These are phyloP conservation scores for Achlya hypogyna DNA, from an alignment of 352 stramenopile species.

Conservation along the genomic window DNA sequence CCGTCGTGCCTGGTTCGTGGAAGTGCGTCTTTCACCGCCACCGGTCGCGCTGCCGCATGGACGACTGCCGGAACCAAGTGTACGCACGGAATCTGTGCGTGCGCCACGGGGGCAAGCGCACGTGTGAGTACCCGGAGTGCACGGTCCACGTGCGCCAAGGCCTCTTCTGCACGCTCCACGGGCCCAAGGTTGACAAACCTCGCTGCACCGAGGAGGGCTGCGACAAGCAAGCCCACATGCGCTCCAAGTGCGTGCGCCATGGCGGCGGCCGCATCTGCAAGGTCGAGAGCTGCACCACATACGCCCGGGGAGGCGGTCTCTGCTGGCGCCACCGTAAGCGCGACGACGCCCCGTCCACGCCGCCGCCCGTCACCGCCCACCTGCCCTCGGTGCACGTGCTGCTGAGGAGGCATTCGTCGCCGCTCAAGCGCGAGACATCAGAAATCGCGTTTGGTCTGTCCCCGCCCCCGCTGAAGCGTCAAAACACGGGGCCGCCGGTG, in stretches of 20 bases:
- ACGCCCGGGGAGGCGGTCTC: not conserved
- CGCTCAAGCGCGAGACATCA: not conserved
- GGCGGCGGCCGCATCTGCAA: slow-evolving; percentile 6
- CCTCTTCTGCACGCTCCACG: not conserved
- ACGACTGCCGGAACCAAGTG: slow-evolving; percentile 2
- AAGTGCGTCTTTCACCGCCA: slow-evolving; percentile 1
- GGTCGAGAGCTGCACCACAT: not conserved
- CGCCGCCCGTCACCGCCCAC: no score
- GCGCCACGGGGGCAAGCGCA: slow-evolving; percentile 7
- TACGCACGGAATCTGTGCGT: slow-evolving; percentile 9
- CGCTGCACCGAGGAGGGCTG: not conserved
- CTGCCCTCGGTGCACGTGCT: not conserved
- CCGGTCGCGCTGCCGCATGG: not conserved
- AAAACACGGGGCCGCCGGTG: no score
- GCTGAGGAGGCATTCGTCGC: not conserved
- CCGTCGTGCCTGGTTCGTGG: not conserved
- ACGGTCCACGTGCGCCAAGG: not conserved
- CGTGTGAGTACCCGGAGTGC: not conserved
- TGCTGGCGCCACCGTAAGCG: slow-evolving; percentile 7
- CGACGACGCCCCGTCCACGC: not conserved
- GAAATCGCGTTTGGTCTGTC: not conserved
- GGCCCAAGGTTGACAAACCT: not conserved
- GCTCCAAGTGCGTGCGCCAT: slow-evolving; percentile 5
- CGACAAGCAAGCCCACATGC: not conserved
- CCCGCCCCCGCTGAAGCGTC: not conserved